Evolutionary conservation across 2,329 filamentous ascomycete genomes (phyloP).

Genomic region (Colletotrichum sp.): DNA sequence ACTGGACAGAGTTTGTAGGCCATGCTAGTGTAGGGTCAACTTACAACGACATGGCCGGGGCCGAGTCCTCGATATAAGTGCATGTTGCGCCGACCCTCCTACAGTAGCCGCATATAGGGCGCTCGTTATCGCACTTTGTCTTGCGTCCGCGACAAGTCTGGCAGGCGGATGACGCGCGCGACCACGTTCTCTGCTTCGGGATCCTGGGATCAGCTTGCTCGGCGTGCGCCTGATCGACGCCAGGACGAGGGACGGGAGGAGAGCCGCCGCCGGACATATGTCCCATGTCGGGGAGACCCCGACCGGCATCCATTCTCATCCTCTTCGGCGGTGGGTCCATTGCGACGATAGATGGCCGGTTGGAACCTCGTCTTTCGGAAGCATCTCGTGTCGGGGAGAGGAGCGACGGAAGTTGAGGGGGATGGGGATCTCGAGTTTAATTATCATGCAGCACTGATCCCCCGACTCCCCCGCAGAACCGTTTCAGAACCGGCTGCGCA

Average conservation of each 20-base stretch:
- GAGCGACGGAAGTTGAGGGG: background rate
- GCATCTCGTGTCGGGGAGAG: conserved; percentile 15
- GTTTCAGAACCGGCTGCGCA: conserved; percentile 15
- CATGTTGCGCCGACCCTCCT: conserved; percentile 34
- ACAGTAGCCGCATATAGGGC: conserved; percentile 41
- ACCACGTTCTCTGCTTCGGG: conserved; percentile 15
- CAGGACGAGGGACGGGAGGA: background rate
- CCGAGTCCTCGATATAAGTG: conserved; percentile 28
- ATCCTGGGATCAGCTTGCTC: conserved; percentile 10
- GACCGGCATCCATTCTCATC: conserved; percentile 19
- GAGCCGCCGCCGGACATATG: background rate
- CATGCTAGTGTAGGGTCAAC: background rate
- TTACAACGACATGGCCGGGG: conserved; percentile 14
- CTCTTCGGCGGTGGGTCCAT: conserved; percentile 20
- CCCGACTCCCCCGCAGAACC: background rate
- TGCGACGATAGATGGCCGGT: background rate
- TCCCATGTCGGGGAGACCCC: conserved; percentile 17
- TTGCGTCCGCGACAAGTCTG: conserved; percentile 39
- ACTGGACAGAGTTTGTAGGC: background rate
- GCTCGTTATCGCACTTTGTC: conserved; percentile 42
- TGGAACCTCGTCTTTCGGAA: background rate
- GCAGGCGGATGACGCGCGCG: conserved; percentile 31
- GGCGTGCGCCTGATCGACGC: background rate
- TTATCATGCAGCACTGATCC: conserved; percentile 6
- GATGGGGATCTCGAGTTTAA: conserved; percentile 9